Percentiles rank a stretch among this genome's conserved stretches.
phyloP scores from a whole-genome alignment of 495 filamentous ascomycete species.

The Trichoderma reesei region DNA sequence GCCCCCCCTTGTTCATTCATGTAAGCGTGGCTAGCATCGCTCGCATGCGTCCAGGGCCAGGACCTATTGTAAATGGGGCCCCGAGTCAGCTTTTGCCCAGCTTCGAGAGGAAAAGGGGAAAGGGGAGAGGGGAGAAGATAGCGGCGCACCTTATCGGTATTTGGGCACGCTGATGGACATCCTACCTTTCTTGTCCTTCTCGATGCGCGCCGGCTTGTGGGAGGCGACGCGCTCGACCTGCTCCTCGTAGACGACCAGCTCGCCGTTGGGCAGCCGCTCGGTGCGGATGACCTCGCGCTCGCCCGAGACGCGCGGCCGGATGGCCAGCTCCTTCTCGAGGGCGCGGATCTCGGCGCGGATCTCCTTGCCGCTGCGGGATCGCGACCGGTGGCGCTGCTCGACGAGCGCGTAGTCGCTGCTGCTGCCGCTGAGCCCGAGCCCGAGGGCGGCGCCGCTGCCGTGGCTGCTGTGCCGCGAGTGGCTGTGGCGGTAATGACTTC shows the following conservation, averaged over 20 bases:
- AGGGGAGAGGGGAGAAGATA: constrained; percentile 11
- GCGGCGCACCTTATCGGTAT: constrained; percentile 35
- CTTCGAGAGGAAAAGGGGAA: constrained; percentile 1
- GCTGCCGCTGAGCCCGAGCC: no score
- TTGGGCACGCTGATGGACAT: constrained; percentile 55
- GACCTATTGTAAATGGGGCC: constrained; percentile 25
- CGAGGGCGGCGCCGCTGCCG: no score
- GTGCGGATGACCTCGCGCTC: constrained; percentile 35
- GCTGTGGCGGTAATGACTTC: no score
- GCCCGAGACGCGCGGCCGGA: constrained; percentile 12
- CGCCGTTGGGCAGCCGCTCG: constrained; percentile 38
- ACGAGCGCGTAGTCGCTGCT: constrained; percentile 18
- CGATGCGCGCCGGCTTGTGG: constrained; percentile 52
- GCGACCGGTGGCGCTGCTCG: constrained; percentile 18
- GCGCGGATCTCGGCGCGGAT: constrained; percentile 30
- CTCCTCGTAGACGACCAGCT: constrained; percentile 47
- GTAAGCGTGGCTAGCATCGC: constrained; percentile 73
- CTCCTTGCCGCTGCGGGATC: constrained; percentile 19
- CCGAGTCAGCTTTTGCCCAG: not conserved
- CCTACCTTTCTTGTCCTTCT: constrained; percentile 83
- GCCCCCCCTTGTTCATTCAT: constrained; percentile 23
- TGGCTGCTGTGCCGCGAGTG: no score
- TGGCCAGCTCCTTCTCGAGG: constrained; percentile 16
- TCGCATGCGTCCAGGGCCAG: constrained; percentile 54
- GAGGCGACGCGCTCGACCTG: constrained; percentile 43